Evolutionary conservation across 1,284 basidiomycete species (phyloP).

Genomic region (Ganoderma resinaceum): DNA sequence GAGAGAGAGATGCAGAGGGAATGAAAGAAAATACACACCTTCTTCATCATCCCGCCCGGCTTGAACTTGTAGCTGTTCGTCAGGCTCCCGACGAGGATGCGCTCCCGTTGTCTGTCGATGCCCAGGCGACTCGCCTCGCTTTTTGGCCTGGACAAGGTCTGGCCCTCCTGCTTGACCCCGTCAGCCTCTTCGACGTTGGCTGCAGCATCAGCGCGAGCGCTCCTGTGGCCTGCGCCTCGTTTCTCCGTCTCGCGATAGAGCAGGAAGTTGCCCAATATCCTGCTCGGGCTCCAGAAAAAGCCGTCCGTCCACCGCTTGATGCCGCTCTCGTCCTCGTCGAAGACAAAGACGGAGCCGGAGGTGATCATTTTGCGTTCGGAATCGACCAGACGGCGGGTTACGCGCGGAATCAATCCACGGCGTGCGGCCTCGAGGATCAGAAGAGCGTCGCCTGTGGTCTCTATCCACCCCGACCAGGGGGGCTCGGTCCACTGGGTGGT

Average conservation of each 20-base stretch:
- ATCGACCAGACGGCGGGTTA: conserved; percentile 94
- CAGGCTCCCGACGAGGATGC: conserved; percentile 86
- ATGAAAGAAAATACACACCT: conserved; percentile 58
- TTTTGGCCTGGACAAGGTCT: conserved; percentile 68
- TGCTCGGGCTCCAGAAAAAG: conserved; percentile 88
- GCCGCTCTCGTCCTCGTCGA: conserved; percentile 96
- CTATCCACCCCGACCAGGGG: conserved; percentile 93
- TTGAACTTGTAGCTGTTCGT: conserved; percentile 95
- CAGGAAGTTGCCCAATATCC: conserved; percentile 94
- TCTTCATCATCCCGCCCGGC: conserved; percentile 92
- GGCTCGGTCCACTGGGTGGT: conserved; percentile 75
- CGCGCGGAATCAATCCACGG: conserved; percentile 88
- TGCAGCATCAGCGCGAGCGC: conserved; percentile 49
- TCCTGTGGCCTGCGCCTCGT: conserved; percentile 66
- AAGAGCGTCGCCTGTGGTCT: conserved; percentile 93
- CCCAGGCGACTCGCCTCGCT: conserved; percentile 53
- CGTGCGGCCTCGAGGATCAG: conserved; percentile 95
- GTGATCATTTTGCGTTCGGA: conserved; percentile 93
- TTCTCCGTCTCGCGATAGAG: conserved; percentile 94
- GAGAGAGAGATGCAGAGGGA: not conserved
- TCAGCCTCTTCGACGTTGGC: conserved; percentile 36
- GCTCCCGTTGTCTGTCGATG: conserved; percentile 76
- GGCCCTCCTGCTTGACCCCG: conserved; percentile 46
- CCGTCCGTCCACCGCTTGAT: conserved; percentile 99
- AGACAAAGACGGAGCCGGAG: conserved; percentile 95